phyloP scores from a whole-genome alignment of 495 filamentous ascomycete species.

The Aspergillus taichungensis region DNA sequence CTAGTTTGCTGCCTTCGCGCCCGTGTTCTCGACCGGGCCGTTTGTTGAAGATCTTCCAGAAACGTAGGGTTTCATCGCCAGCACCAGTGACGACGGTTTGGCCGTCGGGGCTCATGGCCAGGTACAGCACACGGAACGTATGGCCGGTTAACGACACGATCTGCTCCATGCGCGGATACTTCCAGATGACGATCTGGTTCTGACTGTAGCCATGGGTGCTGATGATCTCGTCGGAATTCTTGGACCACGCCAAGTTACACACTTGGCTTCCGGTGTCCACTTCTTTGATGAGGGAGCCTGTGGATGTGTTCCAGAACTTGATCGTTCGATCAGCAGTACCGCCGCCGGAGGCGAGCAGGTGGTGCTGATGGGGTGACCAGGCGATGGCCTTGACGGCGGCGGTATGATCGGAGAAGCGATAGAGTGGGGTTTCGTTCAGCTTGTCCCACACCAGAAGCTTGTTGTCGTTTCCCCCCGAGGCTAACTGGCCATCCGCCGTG shows the following conservation, averaged over 20 bases:
- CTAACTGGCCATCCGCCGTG: conserved; percentile 84
- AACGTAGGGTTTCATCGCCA: conserved; percentile 89
- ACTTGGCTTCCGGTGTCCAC: conserved; percentile 95
- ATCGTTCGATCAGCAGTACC: conserved; percentile 93
- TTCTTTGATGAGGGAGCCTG: conserved; percentile 66
- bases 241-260: conserved; percentile 92
- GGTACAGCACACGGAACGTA: conserved; percentile 90
- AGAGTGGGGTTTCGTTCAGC: conserved; percentile 73
- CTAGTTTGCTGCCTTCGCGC: conserved; percentile 47
- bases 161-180: conserved; percentile 95
- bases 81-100: conserved; percentile 90
- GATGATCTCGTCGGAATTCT: conserved; percentile 94
- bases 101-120: conserved; percentile 95
- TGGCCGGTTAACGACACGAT: conserved; percentile 91
- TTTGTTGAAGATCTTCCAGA: conserved; percentile 91
- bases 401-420: conserved; percentile 85
- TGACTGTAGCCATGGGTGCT: conserved; percentile 96
- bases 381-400: conserved; percentile 97
- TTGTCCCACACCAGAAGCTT: conserved; percentile 98
- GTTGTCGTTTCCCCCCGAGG: conserved; percentile 97
- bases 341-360: conserved; percentile 88
- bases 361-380: conserved; percentile 95
- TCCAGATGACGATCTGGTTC: conserved; percentile 98
- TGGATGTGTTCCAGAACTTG: conserved; percentile 93
- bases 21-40: conserved; percentile 45